Base-by-base conservation (phyloP, 192 early-diverging fungal species). In the Linnemannia zychae region DNA sequence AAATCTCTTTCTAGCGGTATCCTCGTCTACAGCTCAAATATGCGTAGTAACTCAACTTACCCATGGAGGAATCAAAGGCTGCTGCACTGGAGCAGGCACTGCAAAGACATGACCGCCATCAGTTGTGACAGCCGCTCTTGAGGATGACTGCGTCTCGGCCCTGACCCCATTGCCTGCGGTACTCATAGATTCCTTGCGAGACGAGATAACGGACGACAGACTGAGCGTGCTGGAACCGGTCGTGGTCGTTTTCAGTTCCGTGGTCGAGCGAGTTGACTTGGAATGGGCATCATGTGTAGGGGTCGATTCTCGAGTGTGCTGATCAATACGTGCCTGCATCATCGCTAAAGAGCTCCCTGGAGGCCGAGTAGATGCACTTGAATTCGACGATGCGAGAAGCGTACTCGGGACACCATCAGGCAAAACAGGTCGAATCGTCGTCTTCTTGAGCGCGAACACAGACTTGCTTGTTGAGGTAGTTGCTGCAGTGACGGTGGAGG, bases 321-420 rank as follows among this genome's bases (percentile, higher is more conserved):
- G 57, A 63, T 63, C 57, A 2, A 63, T 63, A 15, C 57, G 24
- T 63, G 57, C 57, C 57, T 63, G 57, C 57, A 63, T 63, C 57
- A 63, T 63, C 57, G 57, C 57, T 28, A 63, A 63, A 63, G 57
- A 63, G 22, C 37, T 22, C 3, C 69, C 69, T 28, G 69, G 28
- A 22, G 69, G 38, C 1, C 69, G 69, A 5, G 33, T 18, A 3
- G 7, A 18, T 37, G 37, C 24, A 12, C n/a, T 46, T 22, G 13
- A 28, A 71, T 40, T 46, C 13, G 69, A 71, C 18, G 69, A 71
- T 18, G 71, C 57, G 13, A 16, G 38, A 0, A 24, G 44, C 11
- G 83, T 68, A 48, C 67, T 49, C 0, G 78, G 60, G 15, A 72
- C 76, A 15, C 83, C 72, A 11, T 85, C 77, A 18, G 77, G 77